These are phyloP conservation scores for Cryptosporidium muris DNA, from an alignment of 169 alveolate species.

Conservation along the genomic window DNA sequence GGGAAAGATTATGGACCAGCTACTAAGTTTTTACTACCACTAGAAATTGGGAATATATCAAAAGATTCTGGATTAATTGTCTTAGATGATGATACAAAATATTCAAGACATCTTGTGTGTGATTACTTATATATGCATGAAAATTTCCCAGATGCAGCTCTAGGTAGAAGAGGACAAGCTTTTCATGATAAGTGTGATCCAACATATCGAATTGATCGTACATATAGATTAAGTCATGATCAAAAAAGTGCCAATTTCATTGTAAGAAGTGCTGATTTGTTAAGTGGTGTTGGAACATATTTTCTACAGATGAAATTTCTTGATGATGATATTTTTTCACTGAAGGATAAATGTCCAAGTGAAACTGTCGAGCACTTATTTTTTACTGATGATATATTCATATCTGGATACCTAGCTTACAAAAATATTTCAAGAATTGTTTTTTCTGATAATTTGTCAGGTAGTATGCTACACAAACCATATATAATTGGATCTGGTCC, in stretches of 20 bases:
- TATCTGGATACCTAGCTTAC: conserved; percentile 70
- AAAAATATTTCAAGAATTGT: conserved; percentile 62
- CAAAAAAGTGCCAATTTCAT: conserved; percentile 59
- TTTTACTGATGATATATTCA: conserved; percentile 61
- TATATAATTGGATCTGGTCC: conserved; percentile 72
- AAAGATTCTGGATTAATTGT: conserved; percentile 61
- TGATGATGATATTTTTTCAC: conserved; percentile 31
- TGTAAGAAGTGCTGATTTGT: conserved; percentile 40
- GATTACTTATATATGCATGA: conserved; percentile 57
- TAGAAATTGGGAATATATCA: conserved; percentile 39
- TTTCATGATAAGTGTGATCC: conserved; percentile 70
- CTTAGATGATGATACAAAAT: conserved; percentile 70
- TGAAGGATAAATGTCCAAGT: conserved; percentile 57
- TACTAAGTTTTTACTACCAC: conserved; percentile 59
- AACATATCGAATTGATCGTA: conserved; percentile 64
- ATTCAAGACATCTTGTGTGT: conserved; percentile 66
- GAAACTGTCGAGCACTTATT: conserved; percentile 56
- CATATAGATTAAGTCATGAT: conserved; percentile 61
- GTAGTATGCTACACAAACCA: conserved; percentile 27
- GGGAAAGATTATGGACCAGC: conserved; percentile 71
- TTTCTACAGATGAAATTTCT: conserved; percentile 56
- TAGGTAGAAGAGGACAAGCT: conserved; percentile 72
- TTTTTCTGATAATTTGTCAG: conserved; percentile 29
- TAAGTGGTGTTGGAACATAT: conserved; percentile 72
- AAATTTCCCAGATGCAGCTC: conserved; percentile 67